Percentiles rank a stretch among this genome's conserved stretches.
These are phyloP conservation scores for Neurospora sublineolata DNA, from an alignment of 495 filamentous ascomycete genomes.

Conservation along the genomic window DNA sequence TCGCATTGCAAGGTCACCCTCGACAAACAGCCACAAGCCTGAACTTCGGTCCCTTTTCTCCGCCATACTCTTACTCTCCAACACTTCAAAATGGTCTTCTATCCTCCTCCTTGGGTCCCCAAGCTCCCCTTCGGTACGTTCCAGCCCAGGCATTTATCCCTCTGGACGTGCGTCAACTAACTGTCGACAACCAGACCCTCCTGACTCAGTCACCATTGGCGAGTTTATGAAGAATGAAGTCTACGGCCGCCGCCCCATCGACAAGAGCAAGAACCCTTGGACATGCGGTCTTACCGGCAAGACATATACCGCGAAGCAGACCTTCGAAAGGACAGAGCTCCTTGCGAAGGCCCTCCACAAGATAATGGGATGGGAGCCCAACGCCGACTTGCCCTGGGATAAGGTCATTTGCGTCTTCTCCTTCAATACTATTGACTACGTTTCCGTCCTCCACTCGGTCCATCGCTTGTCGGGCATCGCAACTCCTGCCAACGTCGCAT, in stretches of 20 bases:
- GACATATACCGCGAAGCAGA: constrained; percentile 54
- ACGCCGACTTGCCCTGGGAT: constrained; percentile 72
- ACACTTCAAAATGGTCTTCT: constrained; percentile 60
- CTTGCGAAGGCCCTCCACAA: constrained; percentile 62
- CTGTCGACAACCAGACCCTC: constrained; percentile 40
- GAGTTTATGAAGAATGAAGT: constrained; percentile 72
- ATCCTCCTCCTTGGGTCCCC: constrained; percentile 56
- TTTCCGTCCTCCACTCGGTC: constrained; percentile 63
- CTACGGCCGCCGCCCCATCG: constrained; percentile 55
- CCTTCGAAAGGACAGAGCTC: constrained; percentile 54
- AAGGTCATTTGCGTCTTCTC: constrained; percentile 70
- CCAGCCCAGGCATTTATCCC: background rate
- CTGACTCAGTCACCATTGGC: constrained; percentile 63
- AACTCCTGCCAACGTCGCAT: constrained; percentile 75
- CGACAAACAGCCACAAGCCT: background rate
- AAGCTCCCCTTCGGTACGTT: constrained; percentile 46
- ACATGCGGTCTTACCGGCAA: constrained; percentile 71
- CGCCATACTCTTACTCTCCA: background rate
- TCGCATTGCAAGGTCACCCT: background rate
- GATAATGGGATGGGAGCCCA: constrained; percentile 63
- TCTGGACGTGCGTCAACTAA: constrained; percentile 4
- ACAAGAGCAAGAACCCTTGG: constrained; percentile 58
- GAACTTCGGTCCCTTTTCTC: background rate
- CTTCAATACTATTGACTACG: constrained; percentile 73
- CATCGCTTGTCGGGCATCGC: constrained; percentile 67